Conservation (phyloP, 208 protist genomes). For the Trypanosoma brucei region DNA sequence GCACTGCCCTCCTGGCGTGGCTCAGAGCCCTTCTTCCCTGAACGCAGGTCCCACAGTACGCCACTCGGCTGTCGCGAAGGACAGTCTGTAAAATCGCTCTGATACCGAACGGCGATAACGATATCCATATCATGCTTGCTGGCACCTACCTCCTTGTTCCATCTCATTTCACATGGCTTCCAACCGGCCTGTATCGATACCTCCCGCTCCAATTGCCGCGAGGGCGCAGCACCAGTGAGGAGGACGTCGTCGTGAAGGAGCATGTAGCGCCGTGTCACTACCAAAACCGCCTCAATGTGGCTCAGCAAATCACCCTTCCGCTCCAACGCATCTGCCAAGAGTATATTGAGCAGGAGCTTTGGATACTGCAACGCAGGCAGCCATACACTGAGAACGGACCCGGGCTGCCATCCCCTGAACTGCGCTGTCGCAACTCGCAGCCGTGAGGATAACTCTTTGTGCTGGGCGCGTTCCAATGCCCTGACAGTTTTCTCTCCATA, state of each 20-base stretch:
- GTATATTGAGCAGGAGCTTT: conserved; percentile 29
- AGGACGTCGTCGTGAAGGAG: conserved; percentile 57
- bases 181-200: conserved; percentile 37
- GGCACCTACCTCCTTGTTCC: conserved; percentile 12
- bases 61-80: background rate
- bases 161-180: conserved; percentile 12
- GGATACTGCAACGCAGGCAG: conserved; percentile 57
- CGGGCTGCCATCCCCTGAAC: conserved; percentile 13
- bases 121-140: conserved; percentile 17
- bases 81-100: conserved; percentile 3
- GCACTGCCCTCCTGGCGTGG: background rate
- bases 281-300: conserved; percentile 35
- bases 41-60: conserved; percentile 19
- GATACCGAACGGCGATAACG: conserved; percentile 40
- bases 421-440: background rate
- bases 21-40: conserved; percentile 1
- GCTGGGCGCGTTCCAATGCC: conserved; percentile 1
- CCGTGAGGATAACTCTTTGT: background rate
- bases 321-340: conserved; percentile 17
- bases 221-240: conserved; percentile 53
- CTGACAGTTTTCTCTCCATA: conserved; percentile 1
- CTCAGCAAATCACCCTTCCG: conserved; percentile 12
- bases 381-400: conserved; percentile 38
- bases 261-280: conserved; percentile 54
- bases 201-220: conserved; percentile 35